Evolutionary conservation across 2,329 filamentous ascomycete species (phyloP).

Genomic region (Aschersonia sp.): DNA sequence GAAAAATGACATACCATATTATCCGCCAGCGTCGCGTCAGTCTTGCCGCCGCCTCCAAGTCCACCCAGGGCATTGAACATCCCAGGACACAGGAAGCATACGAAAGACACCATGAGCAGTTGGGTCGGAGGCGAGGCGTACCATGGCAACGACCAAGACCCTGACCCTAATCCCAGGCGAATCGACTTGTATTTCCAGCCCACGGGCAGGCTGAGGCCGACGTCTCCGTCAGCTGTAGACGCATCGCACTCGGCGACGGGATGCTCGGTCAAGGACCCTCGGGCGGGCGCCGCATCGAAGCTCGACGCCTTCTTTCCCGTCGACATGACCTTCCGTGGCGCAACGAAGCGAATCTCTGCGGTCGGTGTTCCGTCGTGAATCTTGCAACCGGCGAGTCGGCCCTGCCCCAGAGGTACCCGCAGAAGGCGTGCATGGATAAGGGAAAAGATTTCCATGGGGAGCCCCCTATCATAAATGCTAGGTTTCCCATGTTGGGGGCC

Average conservation of each 20-base stretch:
- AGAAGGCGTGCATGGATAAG: too few species aligned
- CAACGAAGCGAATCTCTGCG: too few species aligned
- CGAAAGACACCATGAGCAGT: constrained; percentile 47
- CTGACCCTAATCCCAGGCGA: constrained; percentile 27
- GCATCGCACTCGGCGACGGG: not conserved
- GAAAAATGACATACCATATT: constrained; percentile 11
- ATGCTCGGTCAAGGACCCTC: not conserved
- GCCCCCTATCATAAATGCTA: too few species aligned
- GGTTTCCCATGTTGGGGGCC: too few species aligned
- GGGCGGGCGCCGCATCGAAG: not conserved
- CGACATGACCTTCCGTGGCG: too few species aligned
- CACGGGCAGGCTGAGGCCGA: constrained; percentile 14
- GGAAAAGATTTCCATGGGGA: too few species aligned
- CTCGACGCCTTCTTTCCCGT: too few species aligned
- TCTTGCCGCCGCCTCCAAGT: constrained; percentile 41
- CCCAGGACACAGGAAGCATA: constrained; percentile 49
- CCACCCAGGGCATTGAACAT: constrained; percentile 58
- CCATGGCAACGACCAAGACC: constrained; percentile 36
- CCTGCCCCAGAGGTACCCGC: too few species aligned
- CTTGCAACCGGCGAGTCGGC: too few species aligned
- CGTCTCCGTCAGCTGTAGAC: not conserved
- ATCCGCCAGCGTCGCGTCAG: constrained; percentile 30
- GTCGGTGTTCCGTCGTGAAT: too few species aligned
- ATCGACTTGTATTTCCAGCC: constrained; percentile 45
- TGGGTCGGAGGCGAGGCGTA: constrained; percentile 62